Percentiles rank a stretch among this genome's conserved stretches.
phyloP scores from a whole-genome alignment of 176 grass and related monocot genomes.

The Musa troglodytarum region DNA sequence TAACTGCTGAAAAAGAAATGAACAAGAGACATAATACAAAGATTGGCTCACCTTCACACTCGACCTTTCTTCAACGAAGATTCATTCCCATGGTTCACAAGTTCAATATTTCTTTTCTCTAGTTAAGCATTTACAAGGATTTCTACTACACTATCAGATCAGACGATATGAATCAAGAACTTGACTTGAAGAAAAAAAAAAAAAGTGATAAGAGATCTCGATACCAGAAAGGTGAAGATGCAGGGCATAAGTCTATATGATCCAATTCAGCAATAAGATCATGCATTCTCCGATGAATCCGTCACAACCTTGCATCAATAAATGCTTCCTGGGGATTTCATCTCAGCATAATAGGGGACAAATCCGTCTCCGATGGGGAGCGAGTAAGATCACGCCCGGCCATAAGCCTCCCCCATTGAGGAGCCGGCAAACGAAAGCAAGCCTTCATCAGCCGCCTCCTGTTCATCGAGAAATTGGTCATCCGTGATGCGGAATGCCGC shows the following conservation, averaged over 20 bases:
- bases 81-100: no score
- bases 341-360: neutral
- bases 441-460: neutral
- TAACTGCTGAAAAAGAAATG: no score
- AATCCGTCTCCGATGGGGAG: neutral
- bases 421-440: neutral
- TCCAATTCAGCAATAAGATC: neutral
- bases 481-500: conserved; percentile 8
- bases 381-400: neutral
- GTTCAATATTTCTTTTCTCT: neutral
- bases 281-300: neutral
- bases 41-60: no score
- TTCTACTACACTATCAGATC: neutral
- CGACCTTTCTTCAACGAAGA: no score
- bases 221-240: conserved; percentile 1
- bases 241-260: neutral
- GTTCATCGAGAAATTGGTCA: conserved; percentile 7
- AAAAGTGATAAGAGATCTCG: neutral
- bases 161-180: neutral
- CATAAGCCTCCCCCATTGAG: neutral
- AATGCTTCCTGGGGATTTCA: neutral
- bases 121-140: neutral
- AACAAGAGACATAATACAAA: no score
- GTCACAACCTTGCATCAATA: no score
- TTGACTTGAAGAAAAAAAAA: neutral